Conservation (phyloP, 352 stramenopile genomes). For the Phytophthora vignae region DNA sequence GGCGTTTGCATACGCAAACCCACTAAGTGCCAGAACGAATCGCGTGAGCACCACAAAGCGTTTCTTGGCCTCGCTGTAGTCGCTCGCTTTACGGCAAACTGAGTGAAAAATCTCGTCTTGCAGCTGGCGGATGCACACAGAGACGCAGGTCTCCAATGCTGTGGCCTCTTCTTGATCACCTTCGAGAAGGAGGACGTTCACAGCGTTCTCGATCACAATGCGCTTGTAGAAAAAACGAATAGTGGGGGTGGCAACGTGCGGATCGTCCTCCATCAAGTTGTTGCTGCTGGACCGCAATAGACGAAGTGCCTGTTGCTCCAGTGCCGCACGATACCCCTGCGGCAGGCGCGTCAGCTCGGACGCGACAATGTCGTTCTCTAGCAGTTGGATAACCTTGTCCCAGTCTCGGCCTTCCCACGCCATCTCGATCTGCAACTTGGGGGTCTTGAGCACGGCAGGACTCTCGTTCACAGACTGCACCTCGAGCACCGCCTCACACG, state of each 20-base stretch:
- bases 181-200: constrained; percentile 40
- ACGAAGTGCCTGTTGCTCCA: constrained; percentile 63
- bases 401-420: constrained; percentile 60
- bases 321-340: constrained; percentile 41
- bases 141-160: constrained; percentile 49
- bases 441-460: constrained; percentile 40
- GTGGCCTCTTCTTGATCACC: constrained; percentile 27
- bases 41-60: constrained; percentile 41
- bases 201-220: constrained; percentile 55
- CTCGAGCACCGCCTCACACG: constrained; percentile 73
- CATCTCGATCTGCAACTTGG: constrained; percentile 51
- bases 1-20: constrained; percentile 41
- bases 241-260: constrained; percentile 26
- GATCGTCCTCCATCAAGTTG: constrained; percentile 32
- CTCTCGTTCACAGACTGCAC: constrained; percentile 47
- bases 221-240: constrained; percentile 65
- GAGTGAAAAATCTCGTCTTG: constrained; percentile 65
- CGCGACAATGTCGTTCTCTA: constrained; percentile 55
- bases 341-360: constrained; percentile 45
- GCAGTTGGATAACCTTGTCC: constrained; percentile 54
- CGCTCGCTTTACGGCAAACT: constrained; percentile 2
- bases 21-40: constrained; percentile 44
- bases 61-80: constrained; percentile 15
- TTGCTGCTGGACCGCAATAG: constrained; percentile 47
- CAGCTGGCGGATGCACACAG: constrained; percentile 47